Base-by-base conservation (phyloP, 208 protist genomes). In the Leishmania arabica region DNA sequence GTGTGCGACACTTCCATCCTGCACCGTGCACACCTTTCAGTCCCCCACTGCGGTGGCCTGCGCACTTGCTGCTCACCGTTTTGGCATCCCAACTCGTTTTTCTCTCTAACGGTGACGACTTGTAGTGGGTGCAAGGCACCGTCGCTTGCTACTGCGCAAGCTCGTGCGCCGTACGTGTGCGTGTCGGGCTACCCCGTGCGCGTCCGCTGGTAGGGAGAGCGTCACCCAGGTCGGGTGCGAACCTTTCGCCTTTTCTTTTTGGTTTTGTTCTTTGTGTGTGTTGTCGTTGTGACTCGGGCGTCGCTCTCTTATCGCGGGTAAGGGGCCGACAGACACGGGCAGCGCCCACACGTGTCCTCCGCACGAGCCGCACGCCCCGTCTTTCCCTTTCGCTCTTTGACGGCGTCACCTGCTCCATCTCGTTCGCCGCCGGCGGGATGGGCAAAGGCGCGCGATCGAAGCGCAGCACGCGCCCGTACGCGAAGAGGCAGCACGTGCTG, bases 371-470 rank as follows among this genome's bases (percentile, higher is more conserved):
- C 66, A 11, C 17, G 4, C 17, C 27, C 24, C 37, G 21, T 47
- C 9, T 49, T 40, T 51, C 56, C 13, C 13, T 47, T 66, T 75
- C 5, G 8, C 37, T 53, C 42, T 17, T 66, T 27, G 21, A 40
- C 40, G 34, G n/a, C 8, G n/a, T 66, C 31, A 3, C 2, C 60
- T 37, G n/a, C n/a, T 37, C 5, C 5, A 1, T 13, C 1, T 40
- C 31, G n/a, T 66, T 8, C 9, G n/a, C 45, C 27, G 72, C 31
- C n/a, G 17, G n/a, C 51, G 69, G 56, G 66, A 97, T 97, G 95
- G 95, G 92, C 47, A 90, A 86, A 71, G 93, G 92, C 37, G 95
- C 95, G 4, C 95, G 95, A 31, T 95, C 92, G 4, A 95, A 95
- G 80, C 88, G 90, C 51, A 92, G 86, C 69, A 62, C 79, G 49